Conservation (phyloP, 345 rosid species). For the Heritiera littoralis region DNA sequence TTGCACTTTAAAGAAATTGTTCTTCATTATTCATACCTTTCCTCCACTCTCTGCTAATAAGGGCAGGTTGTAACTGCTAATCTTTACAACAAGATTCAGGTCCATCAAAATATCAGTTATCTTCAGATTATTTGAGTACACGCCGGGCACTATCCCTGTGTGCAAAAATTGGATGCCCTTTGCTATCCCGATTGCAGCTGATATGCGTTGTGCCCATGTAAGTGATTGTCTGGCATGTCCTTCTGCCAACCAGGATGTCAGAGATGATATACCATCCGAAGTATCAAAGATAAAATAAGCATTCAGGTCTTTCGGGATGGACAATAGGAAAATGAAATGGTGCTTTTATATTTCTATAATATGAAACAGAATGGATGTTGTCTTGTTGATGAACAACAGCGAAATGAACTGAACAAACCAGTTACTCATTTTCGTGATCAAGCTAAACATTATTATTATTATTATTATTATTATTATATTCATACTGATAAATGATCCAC, state of each 20-base stretch:
- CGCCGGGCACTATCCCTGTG: constrained; percentile 84
- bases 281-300: background rate
- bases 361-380: too few relatives aligned
- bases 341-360: background rate
- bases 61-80: constrained; percentile 87
- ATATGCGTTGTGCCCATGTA: constrained; percentile 79
- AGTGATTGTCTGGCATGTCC: constrained; percentile 44
- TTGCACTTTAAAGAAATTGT: background rate
- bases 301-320: constrained; percentile 6
- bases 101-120: constrained; percentile 83
- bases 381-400: background rate
- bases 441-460: background rate
- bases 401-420: background rate
- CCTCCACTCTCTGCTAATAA: constrained; percentile 62
- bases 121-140: constrained; percentile 74
- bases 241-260: constrained; percentile 42
- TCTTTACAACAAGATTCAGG: constrained; percentile 72
- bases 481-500: background rate
- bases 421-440: background rate
- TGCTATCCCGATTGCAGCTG: constrained; percentile 81
- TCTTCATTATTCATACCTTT: constrained; percentile 44
- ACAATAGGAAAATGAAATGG: background rate
- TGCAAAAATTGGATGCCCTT: constrained; percentile 92
- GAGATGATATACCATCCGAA: constrained; percentile 7
- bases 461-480: background rate